phyloP scores from a whole-genome alignment of 2,329 filamentous ascomycete species.

The Neoascochyta sp. region DNA sequence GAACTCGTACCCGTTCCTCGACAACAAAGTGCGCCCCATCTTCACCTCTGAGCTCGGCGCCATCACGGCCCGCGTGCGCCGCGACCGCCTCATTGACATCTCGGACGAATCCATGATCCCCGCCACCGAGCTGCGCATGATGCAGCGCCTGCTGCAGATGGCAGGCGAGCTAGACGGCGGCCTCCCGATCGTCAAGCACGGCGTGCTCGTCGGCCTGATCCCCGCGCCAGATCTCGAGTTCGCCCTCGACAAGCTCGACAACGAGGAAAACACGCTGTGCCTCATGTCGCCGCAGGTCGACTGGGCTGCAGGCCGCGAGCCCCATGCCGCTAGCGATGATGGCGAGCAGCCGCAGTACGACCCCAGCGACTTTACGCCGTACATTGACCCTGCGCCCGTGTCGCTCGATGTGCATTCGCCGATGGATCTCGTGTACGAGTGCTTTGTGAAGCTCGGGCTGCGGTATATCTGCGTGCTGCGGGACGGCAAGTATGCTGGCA shows the following conservation, averaged over 20 bases:
- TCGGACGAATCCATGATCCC: slow-evolving; percentile 75
- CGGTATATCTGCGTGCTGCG: slow-evolving; percentile 86
- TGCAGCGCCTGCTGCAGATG: slow-evolving; percentile 76
- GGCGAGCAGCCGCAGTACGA: slow-evolving; percentile 48
- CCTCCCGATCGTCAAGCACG: slow-evolving; percentile 76
- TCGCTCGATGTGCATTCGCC: slow-evolving; percentile 83
- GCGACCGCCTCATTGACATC: slow-evolving; percentile 82
- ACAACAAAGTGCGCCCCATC: slow-evolving; percentile 88
- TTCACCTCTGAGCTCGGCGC: slow-evolving; percentile 87
- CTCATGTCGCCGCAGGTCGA: slow-evolving; percentile 70
- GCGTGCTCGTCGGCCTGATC: slow-evolving; percentile 81
- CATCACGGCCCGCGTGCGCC: slow-evolving; percentile 72
- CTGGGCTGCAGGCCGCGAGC: slow-evolving; percentile 35
- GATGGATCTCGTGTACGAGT: slow-evolving; percentile 94
- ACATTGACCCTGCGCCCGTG: slow-evolving; percentile 87
- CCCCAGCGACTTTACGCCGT: slow-evolving; percentile 82
- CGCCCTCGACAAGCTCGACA: slow-evolving; percentile 76
- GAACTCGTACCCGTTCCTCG: slow-evolving; percentile 96
- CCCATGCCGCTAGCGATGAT: slow-evolving; percentile 58
- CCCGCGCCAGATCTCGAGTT: slow-evolving; percentile 92
- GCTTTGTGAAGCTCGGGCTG: slow-evolving; percentile 89
- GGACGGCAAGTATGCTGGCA: slow-evolving; percentile 80
- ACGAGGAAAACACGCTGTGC: slow-evolving; percentile 71
- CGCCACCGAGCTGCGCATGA: slow-evolving; percentile 70
- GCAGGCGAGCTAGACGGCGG: slow-evolving; percentile 90